These are phyloP conservation scores for Kalmusia sp. DNA, from an alignment of 2,329 filamentous ascomycete species.

Conservation along the genomic window DNA sequence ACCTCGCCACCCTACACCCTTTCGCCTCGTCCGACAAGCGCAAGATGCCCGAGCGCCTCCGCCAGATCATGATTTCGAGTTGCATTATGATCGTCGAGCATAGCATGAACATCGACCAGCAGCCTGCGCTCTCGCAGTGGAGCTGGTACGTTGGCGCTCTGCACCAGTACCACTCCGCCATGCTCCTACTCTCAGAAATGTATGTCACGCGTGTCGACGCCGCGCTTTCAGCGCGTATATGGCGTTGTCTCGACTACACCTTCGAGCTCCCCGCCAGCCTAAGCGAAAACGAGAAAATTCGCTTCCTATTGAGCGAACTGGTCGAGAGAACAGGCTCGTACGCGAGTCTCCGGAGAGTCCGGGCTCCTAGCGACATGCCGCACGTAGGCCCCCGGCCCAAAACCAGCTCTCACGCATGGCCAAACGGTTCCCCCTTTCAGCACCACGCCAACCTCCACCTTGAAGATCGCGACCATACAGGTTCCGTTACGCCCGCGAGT, in stretches of 20 bases:
- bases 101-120: slow-evolving; percentile 62
- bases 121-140: slow-evolving; percentile 64
- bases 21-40: slow-evolving; percentile 62
- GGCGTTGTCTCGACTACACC: slow-evolving; percentile 74
- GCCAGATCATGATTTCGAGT: slow-evolving; percentile 68
- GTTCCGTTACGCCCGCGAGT: slow-evolving; percentile 12
- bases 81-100: slow-evolving; percentile 63
- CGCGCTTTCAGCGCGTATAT: slow-evolving; percentile 69
- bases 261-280: slow-evolving; percentile 66
- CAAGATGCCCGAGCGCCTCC: slow-evolving; percentile 67
- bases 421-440: too few species aligned
- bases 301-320: slow-evolving; percentile 68
- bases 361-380: slow-evolving; percentile 58
- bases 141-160: slow-evolving; percentile 74
- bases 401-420: slow-evolving; percentile 8
- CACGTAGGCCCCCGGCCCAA: slow-evolving; percentile 26
- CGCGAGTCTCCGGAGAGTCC: slow-evolving; percentile 64
- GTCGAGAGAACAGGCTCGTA: slow-evolving; percentile 67
- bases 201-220: slow-evolving; percentile 64
- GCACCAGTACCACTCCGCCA: slow-evolving; percentile 74
- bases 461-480: slow-evolving; percentile 9
- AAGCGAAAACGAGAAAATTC: slow-evolving; percentile 63
- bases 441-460: too few species aligned
- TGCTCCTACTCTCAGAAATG: slow-evolving; percentile 73
- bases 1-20: slow-evolving; percentile 72